These are phyloP conservation scores for Daedaleopsis nitida DNA, from an alignment of 768 basidiomycete species.

Conservation along the genomic window DNA sequence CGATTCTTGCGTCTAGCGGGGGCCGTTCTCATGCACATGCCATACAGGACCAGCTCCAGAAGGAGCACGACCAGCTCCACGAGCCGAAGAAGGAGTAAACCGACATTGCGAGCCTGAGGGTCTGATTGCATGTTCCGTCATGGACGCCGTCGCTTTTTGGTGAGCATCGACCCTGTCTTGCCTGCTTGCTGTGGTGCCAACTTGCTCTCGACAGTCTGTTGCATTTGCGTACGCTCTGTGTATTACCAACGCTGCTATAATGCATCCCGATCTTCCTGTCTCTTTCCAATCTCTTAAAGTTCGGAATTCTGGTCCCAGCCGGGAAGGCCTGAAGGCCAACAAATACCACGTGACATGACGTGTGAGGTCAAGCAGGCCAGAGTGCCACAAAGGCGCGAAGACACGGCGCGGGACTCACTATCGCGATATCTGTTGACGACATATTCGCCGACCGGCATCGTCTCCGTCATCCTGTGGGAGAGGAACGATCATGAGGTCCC, in stretches of 20 bases:
- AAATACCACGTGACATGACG: too few relatives aligned
- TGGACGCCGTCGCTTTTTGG: not conserved
- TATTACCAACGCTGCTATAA: constrained; percentile 1
- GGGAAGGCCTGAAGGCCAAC: too few relatives aligned
- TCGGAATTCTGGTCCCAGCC: too few relatives aligned
- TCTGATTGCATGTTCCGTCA: not conserved
- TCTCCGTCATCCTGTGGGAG: too few relatives aligned
- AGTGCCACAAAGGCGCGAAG: too few relatives aligned
- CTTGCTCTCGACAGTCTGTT: not conserved
- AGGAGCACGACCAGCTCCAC: constrained; percentile 27
- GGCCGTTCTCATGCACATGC: not conserved
- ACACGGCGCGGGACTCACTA: too few relatives aligned
- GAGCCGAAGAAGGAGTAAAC: constrained; percentile 8
- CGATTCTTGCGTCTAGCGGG: not conserved
- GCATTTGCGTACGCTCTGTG: constrained; percentile 6
- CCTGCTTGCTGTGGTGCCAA: not conserved
- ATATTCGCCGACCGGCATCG: too few relatives aligned
- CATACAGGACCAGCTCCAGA: constrained; percentile 35
- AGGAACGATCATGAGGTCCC: too few relatives aligned
- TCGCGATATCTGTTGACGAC: too few relatives aligned
- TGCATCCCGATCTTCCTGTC: not conserved
- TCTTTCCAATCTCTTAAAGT: too few relatives aligned
- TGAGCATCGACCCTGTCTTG: not conserved
- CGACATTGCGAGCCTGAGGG: not conserved
- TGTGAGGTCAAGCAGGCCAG: too few relatives aligned